Base-by-base conservation (phyloP, 306 rosid species). In the Cicer cuneatum region DNA sequence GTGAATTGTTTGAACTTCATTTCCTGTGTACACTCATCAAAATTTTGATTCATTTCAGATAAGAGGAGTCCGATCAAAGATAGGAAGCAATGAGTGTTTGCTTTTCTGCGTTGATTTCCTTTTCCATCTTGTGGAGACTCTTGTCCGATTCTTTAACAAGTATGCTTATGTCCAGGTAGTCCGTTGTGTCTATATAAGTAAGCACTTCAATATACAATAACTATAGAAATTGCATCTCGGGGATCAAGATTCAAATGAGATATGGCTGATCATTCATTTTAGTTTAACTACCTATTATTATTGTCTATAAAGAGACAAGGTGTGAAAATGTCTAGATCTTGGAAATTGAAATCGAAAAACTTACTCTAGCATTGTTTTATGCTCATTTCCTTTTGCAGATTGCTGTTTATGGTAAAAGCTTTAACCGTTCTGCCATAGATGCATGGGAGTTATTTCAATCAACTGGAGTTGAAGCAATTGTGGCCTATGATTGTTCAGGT, bases 371-470 rank as follows among this genome's bases (percentile, higher is more conserved):
- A 19, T 67, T 60, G 77, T 68, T 48, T 69, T 60, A 65, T 79
- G 66, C 13, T 71, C 35, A 0, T 60, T 49, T 79, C 64, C 47
- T 35, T 35, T 47, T 78, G 39, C 91, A 94, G 97, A 94, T 94
- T 53, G 99, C 92, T 69, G 95, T 94, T 78, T 86, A 86, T 81
- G 99, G 99, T 8, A 91, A 94, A 87, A 84, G 90, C 81, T 94
- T 94, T 79, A 94, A 94, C 81, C 95, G 48, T 72, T 92, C 99
- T 57, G 99, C 97, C 0, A 92, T 97, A 89, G 99, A 94, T 85
- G 99, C 99, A 1, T 94, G 99, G 99, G 99, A 94, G 82, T 80
- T 94, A 68, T 92, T 94, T 78, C 97, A 94, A 84, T 94, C 97
- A 81, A 94, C 97, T 9, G 99, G 99, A 76, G 97, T 94, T 19